These are phyloP conservation scores for Escallonia rubra DNA, from an alignment of 129 eudicot species.

Conservation along the genomic window DNA sequence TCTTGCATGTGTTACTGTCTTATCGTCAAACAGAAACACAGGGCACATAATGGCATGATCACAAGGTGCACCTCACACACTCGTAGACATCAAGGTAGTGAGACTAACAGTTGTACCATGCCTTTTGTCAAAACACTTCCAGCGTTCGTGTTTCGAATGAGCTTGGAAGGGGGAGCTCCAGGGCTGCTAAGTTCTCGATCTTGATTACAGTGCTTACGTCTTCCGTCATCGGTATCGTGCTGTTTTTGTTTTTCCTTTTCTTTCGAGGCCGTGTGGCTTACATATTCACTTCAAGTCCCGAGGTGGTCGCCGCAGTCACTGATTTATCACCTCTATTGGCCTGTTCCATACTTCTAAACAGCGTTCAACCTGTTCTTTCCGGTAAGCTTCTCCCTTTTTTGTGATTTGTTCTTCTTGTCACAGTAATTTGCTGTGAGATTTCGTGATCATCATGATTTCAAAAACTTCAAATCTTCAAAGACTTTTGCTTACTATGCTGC, in stretches of 20 bases:
- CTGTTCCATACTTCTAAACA: slow-evolving; percentile 35
- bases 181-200: slow-evolving; percentile 42
- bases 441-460: too few species aligned
- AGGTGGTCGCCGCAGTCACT: slow-evolving; percentile 30
- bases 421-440: too few species aligned
- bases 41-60: too few species aligned
- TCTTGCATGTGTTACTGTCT: background rate
- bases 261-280: slow-evolving; percentile 34
- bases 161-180: slow-evolving; percentile 47
- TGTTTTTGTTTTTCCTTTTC: slow-evolving; percentile 37
- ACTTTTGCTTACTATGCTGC: too few species aligned
- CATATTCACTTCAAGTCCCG: slow-evolving; percentile 25
- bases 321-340: slow-evolving; percentile 41
- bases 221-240: slow-evolving; percentile 31
- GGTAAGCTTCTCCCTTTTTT: slow-evolving; percentile 12
- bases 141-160: slow-evolving; percentile 58
- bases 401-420: too few species aligned
- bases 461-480: too few species aligned
- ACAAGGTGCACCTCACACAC: too few species aligned
- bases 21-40: background rate
- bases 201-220: slow-evolving; percentile 27
- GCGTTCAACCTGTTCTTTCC: slow-evolving; percentile 50
- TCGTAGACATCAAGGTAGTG: too few species aligned
- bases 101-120: too few species aligned
- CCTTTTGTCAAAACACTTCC: background rate